phyloP scores from a whole-genome alignment of 2,329 filamentous ascomycete genomes.

The Pseudogymnoascus pannorum region DNA sequence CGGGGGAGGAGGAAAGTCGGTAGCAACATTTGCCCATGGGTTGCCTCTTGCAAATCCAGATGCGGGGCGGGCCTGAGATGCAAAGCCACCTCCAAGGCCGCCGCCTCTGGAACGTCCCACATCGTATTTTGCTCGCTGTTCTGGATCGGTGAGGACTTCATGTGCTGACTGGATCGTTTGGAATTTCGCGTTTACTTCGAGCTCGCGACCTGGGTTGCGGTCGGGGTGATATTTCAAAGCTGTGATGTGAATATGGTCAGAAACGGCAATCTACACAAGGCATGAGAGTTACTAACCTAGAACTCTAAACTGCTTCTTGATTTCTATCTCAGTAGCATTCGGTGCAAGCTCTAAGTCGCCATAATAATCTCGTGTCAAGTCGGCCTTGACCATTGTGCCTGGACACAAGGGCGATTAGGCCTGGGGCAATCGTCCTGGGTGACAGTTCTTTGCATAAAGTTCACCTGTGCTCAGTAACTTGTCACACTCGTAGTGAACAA shows the following conservation, averaged over 20 bases:
- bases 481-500: neutral
- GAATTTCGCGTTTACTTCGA: slow-evolving; percentile 59
- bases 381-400: slow-evolving; percentile 28
- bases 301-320: slow-evolving; percentile 64
- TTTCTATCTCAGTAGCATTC: slow-evolving; percentile 53
- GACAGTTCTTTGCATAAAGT: neutral
- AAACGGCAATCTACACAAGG: neutral
- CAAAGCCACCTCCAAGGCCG: slow-evolving; percentile 6
- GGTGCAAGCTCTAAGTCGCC: slow-evolving; percentile 55
- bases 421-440: neutral
- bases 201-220: slow-evolving; percentile 60
- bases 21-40: slow-evolving; percentile 26
- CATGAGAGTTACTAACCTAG: slow-evolving; percentile 40
- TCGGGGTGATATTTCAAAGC: slow-evolving; percentile 65
- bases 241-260: slow-evolving; percentile 24
- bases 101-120: slow-evolving; percentile 19
- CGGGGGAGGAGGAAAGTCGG: slow-evolving; percentile 26
- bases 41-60: slow-evolving; percentile 25
- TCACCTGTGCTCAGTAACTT: neutral
- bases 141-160: slow-evolving; percentile 48
- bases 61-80: slow-evolving; percentile 13
- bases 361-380: slow-evolving; percentile 51
- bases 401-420: neutral
- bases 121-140: slow-evolving; percentile 29
- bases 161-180: slow-evolving; percentile 65